phyloP scores from a whole-genome alignment of 2,329 filamentous ascomycete species.

The Colletotrichum lini region DNA sequence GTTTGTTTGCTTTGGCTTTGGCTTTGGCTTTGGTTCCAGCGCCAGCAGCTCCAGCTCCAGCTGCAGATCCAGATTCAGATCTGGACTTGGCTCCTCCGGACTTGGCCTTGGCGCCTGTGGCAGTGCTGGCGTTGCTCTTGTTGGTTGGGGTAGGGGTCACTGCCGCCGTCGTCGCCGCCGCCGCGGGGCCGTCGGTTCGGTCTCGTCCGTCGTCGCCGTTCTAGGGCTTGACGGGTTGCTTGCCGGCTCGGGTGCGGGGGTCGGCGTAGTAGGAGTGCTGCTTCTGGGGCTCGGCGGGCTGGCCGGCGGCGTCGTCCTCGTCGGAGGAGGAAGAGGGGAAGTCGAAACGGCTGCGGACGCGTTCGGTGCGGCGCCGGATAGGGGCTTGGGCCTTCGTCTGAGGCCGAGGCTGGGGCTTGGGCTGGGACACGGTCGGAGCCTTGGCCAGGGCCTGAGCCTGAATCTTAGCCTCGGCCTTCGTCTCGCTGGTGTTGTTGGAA shows the following conservation, averaged over 20 bases:
- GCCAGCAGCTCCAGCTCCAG: neutral
- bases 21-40: neutral
- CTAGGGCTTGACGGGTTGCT: slow-evolving; percentile 32
- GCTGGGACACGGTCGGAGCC: too few relatives aligned
- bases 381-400: neutral
- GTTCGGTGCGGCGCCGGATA: neutral
- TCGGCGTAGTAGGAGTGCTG: slow-evolving; percentile 1
- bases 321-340: neutral
- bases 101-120: too few relatives aligned
- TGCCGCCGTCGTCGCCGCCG: neutral
- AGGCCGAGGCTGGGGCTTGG: too few relatives aligned
- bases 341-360: neutral
- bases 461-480: neutral
- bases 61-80: neutral
- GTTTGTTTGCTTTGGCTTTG: neutral
- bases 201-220: slow-evolving; percentile 12
- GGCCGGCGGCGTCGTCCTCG: slow-evolving; percentile 7
- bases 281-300: neutral
- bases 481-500: neutral
- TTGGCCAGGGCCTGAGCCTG: too few relatives aligned
- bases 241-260: slow-evolving; percentile 18
- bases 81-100: neutral
- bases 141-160: neutral
- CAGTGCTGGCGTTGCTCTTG: neutral
- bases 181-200: neutral